Base-by-base conservation (phyloP, 306 rosid genomes). In the Cicer chorassanicum region DNA sequence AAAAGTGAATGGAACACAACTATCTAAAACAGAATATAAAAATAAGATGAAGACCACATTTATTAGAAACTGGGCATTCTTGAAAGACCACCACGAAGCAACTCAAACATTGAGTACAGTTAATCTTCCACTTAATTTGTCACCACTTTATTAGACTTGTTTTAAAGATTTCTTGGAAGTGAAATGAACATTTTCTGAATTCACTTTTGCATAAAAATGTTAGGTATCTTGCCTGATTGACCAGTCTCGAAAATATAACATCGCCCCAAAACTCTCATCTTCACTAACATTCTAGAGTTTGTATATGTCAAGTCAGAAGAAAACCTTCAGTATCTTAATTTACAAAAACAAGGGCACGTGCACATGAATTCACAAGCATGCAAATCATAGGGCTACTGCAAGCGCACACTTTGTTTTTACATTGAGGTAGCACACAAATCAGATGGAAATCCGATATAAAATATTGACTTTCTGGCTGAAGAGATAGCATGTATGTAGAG, bases 311-410 rank as follows among this genome's bases (percentile, higher is more conserved):
- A 9, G 16, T 59, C 50, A 56, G 51, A 57, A 44, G 41, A 24
- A 45, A 59, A 68, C 40, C 46, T 72, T 43, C 42, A 44, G 18
- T 54, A 63, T 15, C 51, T 64, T 19, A 64, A 9, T 13, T 63
- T 51, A 50, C 15, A n/a, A 65, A 53, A 16, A 16, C 24, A 62
- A n/a, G 68, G 71, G 45, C 54, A 29, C 40, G 11, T 29, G 44
- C 74, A 72, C 14, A 67, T 36, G 48, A 53, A 34, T n/a, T 54
- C 51, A 53, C 68, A 65, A 39, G 64, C 81, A 57, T 60, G 68
- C 55, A 65, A 59, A 13, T 15, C 75, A 66, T 34, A 36, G 18
- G 54, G 19, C 40, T 29, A 59, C 21, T 41, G 44, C 7, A 74
- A 74, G 59, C 60, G 13, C 66, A 50, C 36, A 59, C 40, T 21